Conservation (phyloP, 257 asterid genomes). For the Schizonepeta tenuifolia region DNA sequence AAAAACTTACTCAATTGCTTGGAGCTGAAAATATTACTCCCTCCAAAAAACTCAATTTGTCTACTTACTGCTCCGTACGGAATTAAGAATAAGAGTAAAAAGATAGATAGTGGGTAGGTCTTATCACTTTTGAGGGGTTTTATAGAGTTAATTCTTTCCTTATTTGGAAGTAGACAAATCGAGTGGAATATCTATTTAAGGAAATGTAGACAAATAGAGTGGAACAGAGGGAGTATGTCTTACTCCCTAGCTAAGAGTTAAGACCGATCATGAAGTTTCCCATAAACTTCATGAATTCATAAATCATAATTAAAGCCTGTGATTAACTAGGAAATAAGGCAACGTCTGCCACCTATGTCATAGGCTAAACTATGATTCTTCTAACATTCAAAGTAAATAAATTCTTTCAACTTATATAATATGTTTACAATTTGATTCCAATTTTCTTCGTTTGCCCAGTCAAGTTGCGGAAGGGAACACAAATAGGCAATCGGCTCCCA, state of each 20-base stretch:
- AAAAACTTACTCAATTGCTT: not conserved
- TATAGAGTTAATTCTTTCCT: too few relatives aligned
- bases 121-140: too few relatives aligned
- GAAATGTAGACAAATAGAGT: too few relatives aligned
- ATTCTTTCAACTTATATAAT: not conserved
- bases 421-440: constrained; percentile 4
- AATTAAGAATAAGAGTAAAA: too few relatives aligned
- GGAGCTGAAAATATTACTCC: not conserved
- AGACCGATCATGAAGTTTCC: not conserved
- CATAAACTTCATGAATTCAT: not conserved
- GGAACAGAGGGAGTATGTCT: too few relatives aligned
- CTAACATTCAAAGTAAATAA: not conserved
- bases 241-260: too few relatives aligned
- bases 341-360: not conserved
- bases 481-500: not conserved
- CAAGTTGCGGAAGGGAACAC: not conserved
- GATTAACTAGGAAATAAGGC: not conserved
- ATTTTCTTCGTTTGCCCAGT: not conserved
- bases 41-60: too few relatives aligned
- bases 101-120: too few relatives aligned
- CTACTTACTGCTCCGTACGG: too few relatives aligned
- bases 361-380: not conserved
- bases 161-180: too few relatives aligned
- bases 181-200: too few relatives aligned
- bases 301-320: not conserved